Conservation (phyloP, 2,329 filamentous ascomycete species). For the Botrytis fragariae region DNA sequence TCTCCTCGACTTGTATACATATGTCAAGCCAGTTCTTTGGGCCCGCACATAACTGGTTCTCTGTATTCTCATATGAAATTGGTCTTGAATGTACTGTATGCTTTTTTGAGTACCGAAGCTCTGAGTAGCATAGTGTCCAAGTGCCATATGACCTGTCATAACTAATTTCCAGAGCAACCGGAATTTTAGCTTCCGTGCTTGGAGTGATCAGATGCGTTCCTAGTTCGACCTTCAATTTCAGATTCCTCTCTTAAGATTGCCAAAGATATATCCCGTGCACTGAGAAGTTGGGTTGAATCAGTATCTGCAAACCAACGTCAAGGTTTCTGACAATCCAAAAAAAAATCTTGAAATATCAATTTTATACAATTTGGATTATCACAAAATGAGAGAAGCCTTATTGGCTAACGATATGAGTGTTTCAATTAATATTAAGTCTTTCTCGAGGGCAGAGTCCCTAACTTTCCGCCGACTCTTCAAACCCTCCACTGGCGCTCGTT, state of each 20-base stretch:
- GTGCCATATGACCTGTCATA: background rate
- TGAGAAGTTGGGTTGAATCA: background rate
- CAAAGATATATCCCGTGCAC: background rate
- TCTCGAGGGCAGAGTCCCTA: accelerated
- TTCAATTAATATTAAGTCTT: background rate
- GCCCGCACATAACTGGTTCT: background rate
- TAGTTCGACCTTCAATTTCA: background rate
- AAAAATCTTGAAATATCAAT: background rate
- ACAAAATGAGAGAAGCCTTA: accelerated
- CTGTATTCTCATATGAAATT: background rate
- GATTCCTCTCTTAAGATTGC: background rate
- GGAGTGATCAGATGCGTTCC: background rate
- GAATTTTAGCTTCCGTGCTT: background rate
- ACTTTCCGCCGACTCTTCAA: background rate
- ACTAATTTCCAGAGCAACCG: background rate
- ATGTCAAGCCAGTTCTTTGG: background rate
- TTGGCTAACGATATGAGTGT: accelerated
- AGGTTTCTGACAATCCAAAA: background rate
- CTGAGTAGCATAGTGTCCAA: background rate
- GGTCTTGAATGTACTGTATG: background rate
- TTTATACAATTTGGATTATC: background rate
- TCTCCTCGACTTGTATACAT: background rate
- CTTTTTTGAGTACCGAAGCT: background rate
- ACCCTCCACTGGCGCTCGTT: accelerated
- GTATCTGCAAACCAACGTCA: background rate